Evolutionary conservation across 306 rosid genomes (phyloP).

Genomic region (Prunus mira): DNA sequence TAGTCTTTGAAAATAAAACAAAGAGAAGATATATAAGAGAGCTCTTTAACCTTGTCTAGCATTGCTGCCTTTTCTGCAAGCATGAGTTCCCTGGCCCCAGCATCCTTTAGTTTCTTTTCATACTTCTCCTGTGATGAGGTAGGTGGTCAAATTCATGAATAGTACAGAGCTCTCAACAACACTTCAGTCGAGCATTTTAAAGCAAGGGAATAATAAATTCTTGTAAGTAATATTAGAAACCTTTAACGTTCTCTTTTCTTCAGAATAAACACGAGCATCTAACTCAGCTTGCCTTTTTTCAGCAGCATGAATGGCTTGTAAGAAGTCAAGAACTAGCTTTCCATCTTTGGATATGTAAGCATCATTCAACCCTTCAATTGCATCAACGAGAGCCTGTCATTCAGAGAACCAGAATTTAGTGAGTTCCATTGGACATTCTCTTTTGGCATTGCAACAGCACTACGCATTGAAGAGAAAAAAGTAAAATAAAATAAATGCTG

Average conservation of each 20-base stretch:
- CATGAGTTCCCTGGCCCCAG: slow-evolving; percentile 83
- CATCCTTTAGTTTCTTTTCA: slow-evolving; percentile 85
- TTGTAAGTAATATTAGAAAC: slow-evolving; percentile 32
- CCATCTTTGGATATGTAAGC: slow-evolving; percentile 78
- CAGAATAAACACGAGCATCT: slow-evolving; percentile 62
- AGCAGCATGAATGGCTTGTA: slow-evolving; percentile 88
- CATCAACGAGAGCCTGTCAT: slow-evolving; percentile 48
- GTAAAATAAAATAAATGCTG: slow-evolving; percentile 5
- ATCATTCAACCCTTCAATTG: slow-evolving; percentile 52
- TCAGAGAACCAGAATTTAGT: slow-evolving; percentile 24
- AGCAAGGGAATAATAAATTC: slow-evolving; percentile 10
- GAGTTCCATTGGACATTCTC: slow-evolving; percentile 3
- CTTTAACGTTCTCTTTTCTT: slow-evolving; percentile 74
- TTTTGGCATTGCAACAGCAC: slow-evolving; percentile 10
- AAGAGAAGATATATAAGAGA: slow-evolving; percentile 2
- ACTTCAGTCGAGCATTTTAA: slow-evolving; percentile 10
- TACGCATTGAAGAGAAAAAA: slow-evolving; percentile 9
- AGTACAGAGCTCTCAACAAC: slow-evolving; percentile 23
- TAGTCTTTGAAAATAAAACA: background rate
- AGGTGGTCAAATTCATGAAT: slow-evolving; percentile 11
- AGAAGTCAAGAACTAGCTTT: slow-evolving; percentile 71
- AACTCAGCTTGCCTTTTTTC: slow-evolving; percentile 82
- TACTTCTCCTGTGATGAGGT: slow-evolving; percentile 55
- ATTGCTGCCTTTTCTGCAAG: slow-evolving; percentile 92
- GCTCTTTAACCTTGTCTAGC: slow-evolving; percentile 66